phyloP scores from a whole-genome alignment of 2,329 filamentous ascomycete genomes.

The Pyricularia sp. region DNA sequence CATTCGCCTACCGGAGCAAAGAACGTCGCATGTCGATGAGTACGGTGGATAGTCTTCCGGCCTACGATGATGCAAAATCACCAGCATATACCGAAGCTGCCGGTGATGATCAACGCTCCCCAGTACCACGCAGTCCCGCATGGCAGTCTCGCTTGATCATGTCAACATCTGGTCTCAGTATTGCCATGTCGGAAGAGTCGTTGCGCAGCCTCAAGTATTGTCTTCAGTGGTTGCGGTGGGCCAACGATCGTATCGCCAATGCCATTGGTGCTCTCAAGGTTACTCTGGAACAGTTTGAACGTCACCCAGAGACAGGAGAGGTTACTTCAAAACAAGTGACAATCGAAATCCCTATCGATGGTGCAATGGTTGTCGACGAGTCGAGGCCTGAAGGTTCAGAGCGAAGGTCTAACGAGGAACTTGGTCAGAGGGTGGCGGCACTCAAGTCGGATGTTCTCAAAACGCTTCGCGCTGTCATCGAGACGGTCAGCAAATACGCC shows the following conservation, averaged over 20 bases:
- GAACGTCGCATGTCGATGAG: slow-evolving; percentile 55
- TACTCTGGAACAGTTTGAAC: slow-evolving; percentile 73
- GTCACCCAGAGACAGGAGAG: slow-evolving; percentile 13
- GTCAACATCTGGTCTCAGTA: slow-evolving; percentile 81
- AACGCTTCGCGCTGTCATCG: slow-evolving; percentile 71
- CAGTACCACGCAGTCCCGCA: slow-evolving; percentile 14
- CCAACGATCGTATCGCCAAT: slow-evolving; percentile 70
- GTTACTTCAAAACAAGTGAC: slow-evolving; percentile 14
- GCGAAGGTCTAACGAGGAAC: slow-evolving; percentile 23
- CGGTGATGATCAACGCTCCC: slow-evolving; percentile 18
- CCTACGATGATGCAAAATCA: slow-evolving; percentile 71
- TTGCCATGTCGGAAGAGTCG: slow-evolving; percentile 86
- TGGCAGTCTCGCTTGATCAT: slow-evolving; percentile 84
- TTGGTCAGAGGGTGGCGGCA: slow-evolving; percentile 55
- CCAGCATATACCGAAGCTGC: slow-evolving; percentile 62
- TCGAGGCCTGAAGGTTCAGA: not conserved
- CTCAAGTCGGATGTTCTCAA: slow-evolving; percentile 65
- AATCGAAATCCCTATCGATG: slow-evolving; percentile 5
- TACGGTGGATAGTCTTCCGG: slow-evolving; percentile 66
- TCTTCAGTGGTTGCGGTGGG: slow-evolving; percentile 68
- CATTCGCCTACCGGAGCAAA: slow-evolving; percentile 14
- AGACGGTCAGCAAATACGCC: slow-evolving; percentile 79
- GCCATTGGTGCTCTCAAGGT: slow-evolving; percentile 66
- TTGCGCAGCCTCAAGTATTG: slow-evolving; percentile 79
- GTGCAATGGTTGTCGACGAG: not conserved